A percentile compares a stretch with the other conserved stretches of the same genome.
phyloP scores from a whole-genome alignment of 164 flowering plant species.

The Tetrastigma voinierianum region DNA sequence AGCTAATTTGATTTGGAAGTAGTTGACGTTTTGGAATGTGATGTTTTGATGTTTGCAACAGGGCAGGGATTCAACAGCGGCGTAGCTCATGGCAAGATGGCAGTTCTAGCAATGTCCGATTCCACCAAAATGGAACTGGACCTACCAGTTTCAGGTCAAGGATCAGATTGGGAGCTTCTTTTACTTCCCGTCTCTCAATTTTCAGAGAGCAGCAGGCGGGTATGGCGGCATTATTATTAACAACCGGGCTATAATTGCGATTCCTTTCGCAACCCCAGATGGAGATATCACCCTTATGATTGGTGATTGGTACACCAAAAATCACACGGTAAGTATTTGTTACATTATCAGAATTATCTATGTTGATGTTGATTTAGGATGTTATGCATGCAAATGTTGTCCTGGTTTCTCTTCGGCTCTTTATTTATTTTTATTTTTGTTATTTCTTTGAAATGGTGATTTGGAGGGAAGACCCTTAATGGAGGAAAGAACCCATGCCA shows the following conservation, averaged over 20 bases:
- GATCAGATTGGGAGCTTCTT: slow-evolving; percentile 97
- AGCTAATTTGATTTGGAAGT: background rate
- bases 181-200: slow-evolving; percentile 85
- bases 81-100: slow-evolving; percentile 97
- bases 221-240: slow-evolving; percentile 79
- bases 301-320: slow-evolving; percentile 89
- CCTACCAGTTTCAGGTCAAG: slow-evolving; percentile 93
- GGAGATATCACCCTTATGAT: slow-evolving; percentile 76
- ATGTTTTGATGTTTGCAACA: slow-evolving; percentile 17
- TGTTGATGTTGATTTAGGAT: background rate
- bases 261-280: slow-evolving; percentile 78
- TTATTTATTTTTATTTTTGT: too few species aligned
- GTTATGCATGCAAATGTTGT: background rate
- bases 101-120: slow-evolving; percentile 93
- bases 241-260: slow-evolving; percentile 59
- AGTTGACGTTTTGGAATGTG: slow-evolving; percentile 1
- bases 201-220: slow-evolving; percentile 94
- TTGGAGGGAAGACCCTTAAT: slow-evolving; percentile 70
- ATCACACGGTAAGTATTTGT: slow-evolving; percentile 72
- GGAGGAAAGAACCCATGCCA: slow-evolving; percentile 83
- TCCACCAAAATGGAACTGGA: slow-evolving; percentile 88
- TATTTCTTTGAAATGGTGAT: slow-evolving; percentile 36
- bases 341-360: background rate
- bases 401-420: background rate
- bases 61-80: slow-evolving; percentile 86